Percentiles rank a stretch among this genome's conserved stretches.
Conservation (phyloP, 805 yeast species). For the Yarrowia sp. region DNA sequence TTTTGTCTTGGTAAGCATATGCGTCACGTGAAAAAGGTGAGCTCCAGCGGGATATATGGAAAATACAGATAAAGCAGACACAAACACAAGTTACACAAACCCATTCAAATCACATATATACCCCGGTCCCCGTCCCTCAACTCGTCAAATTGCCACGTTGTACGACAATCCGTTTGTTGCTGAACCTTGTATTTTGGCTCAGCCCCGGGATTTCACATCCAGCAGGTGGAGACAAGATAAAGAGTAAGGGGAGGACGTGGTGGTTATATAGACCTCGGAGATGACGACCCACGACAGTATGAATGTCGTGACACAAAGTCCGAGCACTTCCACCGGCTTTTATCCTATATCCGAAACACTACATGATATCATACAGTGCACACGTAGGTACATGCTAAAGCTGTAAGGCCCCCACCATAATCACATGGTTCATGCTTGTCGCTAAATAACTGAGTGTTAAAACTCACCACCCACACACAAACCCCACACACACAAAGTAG, state of each 20-base stretch:
- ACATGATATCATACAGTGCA: not conserved
- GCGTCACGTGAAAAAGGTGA: too few relatives aligned
- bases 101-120: not conserved
- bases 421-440: not conserved
- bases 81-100: not conserved
- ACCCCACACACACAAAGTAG: too few relatives aligned
- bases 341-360: not conserved
- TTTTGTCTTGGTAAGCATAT: constrained; percentile 21
- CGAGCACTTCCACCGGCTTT: too few relatives aligned
- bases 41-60: not conserved
- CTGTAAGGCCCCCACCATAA: not conserved
- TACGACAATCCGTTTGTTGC: constrained; percentile 18
- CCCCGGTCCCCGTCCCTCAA: not conserved
- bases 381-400: too few relatives aligned
- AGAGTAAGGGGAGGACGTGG: not conserved
- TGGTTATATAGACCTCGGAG: not conserved
- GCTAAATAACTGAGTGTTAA: too few relatives aligned
- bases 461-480: too few relatives aligned
- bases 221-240: constrained; percentile 1
- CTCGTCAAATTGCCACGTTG: not conserved
- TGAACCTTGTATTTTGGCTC: constrained; percentile 23
- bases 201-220: constrained; percentile 16
- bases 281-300: too few relatives aligned
- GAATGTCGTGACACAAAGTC: too few relatives aligned
- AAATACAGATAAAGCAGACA: not conserved